Evolutionary conservation across 495 filamentous ascomycete species (phyloP).

Genomic region (Hypoxylon perforatum): DNA sequence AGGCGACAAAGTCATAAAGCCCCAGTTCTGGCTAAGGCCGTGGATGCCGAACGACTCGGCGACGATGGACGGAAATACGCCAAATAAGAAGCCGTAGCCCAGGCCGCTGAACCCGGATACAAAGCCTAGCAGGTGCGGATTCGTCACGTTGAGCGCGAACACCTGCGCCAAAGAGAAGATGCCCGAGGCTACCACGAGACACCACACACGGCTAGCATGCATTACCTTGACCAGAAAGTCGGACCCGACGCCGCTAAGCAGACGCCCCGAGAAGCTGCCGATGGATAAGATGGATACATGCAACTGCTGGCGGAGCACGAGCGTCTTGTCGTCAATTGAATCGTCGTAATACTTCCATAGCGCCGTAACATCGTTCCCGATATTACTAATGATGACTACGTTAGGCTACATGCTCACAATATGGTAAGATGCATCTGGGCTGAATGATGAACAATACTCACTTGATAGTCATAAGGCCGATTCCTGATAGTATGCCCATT

Average conservation of each 20-base stretch:
- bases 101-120: conserved; percentile 88
- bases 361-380: conserved; percentile 85
- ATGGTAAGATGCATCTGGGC: background rate
- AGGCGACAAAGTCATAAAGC: conserved; percentile 88
- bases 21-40: conserved; percentile 94
- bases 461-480: conserved; percentile 99
- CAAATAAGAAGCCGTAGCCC: conserved; percentile 94
- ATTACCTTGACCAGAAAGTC: conserved; percentile 87
- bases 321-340: conserved; percentile 75
- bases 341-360: conserved; percentile 88
- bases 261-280: conserved; percentile 82
- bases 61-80: conserved; percentile 91
- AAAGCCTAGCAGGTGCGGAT: conserved; percentile 79
- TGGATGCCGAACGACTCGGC: conserved; percentile 91
- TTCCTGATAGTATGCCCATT: conserved; percentile 88
- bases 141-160: conserved; percentile 78
- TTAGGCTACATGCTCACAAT: conserved; percentile 48
- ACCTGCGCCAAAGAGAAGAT: conserved; percentile 87
- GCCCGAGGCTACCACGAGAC: conserved; percentile 76
- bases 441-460: conserved; percentile 57
- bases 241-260: conserved; percentile 86
- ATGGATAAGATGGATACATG: conserved; percentile 94
- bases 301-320: conserved; percentile 84
- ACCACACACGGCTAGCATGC: conserved; percentile 87
- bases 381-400: conserved; percentile 72